Evolutionary conservation across 306 rosid species (phyloP).

Genomic region (Sesbania bispinosa): DNA sequence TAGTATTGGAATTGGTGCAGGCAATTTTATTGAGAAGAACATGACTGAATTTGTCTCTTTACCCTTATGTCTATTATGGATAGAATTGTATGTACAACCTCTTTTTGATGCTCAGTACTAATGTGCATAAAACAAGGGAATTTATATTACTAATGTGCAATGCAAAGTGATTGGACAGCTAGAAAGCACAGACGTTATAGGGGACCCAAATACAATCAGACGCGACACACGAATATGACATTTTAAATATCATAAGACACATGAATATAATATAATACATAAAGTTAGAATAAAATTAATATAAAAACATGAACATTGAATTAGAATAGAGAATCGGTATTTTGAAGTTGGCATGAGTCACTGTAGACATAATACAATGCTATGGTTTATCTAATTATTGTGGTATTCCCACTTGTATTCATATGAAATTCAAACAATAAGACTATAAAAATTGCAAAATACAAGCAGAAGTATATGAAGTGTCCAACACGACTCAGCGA

Average conservation of each 20-base stretch:
- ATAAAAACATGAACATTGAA: background rate
- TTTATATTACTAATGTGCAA: background rate
- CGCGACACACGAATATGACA: background rate
- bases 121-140: too few species aligned
- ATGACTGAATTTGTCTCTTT: background rate
- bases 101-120: background rate
- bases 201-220: too few species aligned
- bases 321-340: too few species aligned
- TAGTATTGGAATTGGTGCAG: background rate
- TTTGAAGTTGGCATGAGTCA: background rate
- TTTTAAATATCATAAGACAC: background rate
- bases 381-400: background rate
- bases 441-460: background rate
- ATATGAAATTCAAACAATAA: background rate
- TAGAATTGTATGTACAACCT: slow-evolving; percentile 10
- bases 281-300: background rate
- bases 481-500: background rate
- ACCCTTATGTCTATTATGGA: background rate
- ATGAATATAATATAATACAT: background rate
- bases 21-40: background rate
- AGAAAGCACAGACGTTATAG: background rate
- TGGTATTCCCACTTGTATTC: background rate
- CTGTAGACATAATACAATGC: background rate
- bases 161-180: background rate
- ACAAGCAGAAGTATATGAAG: background rate